These are phyloP conservation scores for Crucihimalaya himalaica DNA, from an alignment of 345 rosid species.

Conservation along the genomic window DNA sequence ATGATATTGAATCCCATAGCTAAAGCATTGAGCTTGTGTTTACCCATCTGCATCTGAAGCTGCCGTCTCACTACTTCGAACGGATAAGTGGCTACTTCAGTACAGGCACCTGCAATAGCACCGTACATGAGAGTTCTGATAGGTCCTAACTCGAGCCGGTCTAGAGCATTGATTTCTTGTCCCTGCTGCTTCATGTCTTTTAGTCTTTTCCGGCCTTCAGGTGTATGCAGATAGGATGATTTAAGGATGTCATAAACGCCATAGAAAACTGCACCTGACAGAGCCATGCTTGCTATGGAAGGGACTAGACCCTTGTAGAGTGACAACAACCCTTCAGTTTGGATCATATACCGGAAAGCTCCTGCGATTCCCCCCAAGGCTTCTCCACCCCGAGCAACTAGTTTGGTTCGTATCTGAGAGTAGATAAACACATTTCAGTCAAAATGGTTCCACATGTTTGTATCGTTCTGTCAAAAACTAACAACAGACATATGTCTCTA, in stretches of 20 bases:
- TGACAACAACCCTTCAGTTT: slow-evolving; percentile 79
- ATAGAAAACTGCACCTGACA: slow-evolving; percentile 90
- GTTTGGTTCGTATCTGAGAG: slow-evolving; percentile 68
- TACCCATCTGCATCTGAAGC: slow-evolving; percentile 82
- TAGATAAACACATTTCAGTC: slow-evolving; percentile 13
- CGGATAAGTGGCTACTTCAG: slow-evolving; percentile 95
- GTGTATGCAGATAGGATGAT: slow-evolving; percentile 77
- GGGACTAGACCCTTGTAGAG: slow-evolving; percentile 89
- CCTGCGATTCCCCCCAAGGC: slow-evolving; percentile 80
- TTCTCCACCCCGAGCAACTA: slow-evolving; percentile 96
- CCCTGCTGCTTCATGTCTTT: slow-evolving; percentile 66
- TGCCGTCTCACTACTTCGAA: slow-evolving; percentile 93
- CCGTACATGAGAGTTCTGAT: slow-evolving; percentile 80
- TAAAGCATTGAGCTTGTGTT: slow-evolving; percentile 59
- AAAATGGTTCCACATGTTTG: slow-evolving; percentile 8
- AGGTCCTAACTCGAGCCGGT: slow-evolving; percentile 78
- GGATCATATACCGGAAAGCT: slow-evolving; percentile 76
- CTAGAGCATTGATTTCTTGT: slow-evolving; percentile 69
- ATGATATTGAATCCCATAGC: slow-evolving; percentile 70
- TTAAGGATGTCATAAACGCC: slow-evolving; percentile 88
- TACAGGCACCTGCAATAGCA: slow-evolving; percentile 83
- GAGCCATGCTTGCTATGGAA: slow-evolving; percentile 82
- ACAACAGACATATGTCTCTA: not conserved
- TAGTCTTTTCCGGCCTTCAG: slow-evolving; percentile 71
- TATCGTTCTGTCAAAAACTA: not conserved